Percentiles rank a stretch among this genome's conserved stretches.
Evolutionary conservation across 495 filamentous ascomycete genomes (phyloP).

Genomic region (Tuber brumale): DNA sequence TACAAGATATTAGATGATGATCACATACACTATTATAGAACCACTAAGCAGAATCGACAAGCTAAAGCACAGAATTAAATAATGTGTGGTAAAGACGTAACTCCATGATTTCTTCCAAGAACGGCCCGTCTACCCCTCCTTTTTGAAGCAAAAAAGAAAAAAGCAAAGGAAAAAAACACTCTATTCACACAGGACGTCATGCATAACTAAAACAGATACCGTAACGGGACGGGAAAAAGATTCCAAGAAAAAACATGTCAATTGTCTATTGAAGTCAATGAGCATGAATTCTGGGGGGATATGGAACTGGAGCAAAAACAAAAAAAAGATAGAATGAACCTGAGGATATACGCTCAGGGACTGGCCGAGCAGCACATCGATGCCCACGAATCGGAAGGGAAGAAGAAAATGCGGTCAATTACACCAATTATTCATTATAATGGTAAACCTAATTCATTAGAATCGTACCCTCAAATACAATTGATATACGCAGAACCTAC

Average conservation of each 20-base stretch:
- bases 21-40: neutral
- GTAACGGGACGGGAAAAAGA: constrained; percentile 9
- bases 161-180: neutral
- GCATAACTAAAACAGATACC: neutral
- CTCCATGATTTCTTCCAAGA: neutral
- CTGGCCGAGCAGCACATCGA: constrained; percentile 22
- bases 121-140: neutral
- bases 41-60: neutral
- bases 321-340: constrained; percentile 8
- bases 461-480: neutral
- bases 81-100: constrained; percentile 1
- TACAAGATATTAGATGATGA: neutral
- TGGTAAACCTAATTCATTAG: constrained; percentile 38
- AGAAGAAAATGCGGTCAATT: constrained; percentile 2
- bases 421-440: constrained; percentile 40
- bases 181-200: constrained; percentile 16
- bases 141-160: constrained; percentile 3
- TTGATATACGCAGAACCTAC: constrained; percentile 50
- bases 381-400: neutral
- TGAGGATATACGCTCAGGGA: constrained; percentile 16
- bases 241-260: constrained; percentile 9
- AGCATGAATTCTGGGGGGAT: neutral
- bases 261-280: constrained; percentile 7
- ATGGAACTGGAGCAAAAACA: constrained; percentile 5
- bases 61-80: neutral